Evolutionary conservation across 768 basidiomycete species (phyloP), one percentile per base, ranked within the genome.

Genomic region (Suillus hirtellus): DNA sequence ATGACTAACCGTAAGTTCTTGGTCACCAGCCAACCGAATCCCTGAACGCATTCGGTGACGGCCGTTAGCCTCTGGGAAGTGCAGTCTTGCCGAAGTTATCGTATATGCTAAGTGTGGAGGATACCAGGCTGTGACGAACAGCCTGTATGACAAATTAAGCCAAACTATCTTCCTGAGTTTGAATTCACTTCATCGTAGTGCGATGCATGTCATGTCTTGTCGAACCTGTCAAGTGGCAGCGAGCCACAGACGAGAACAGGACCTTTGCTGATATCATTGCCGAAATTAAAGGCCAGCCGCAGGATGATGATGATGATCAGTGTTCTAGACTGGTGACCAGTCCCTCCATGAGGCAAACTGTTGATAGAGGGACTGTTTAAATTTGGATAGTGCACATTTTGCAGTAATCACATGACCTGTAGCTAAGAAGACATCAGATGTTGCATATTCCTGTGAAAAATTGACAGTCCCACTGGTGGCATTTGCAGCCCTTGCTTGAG

Each of bases 81-180:
- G 34, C n/a, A 38, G 11, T 46, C 44, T 54, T 54, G 44, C 31
- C 31, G 59, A 46, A 37, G 10, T 60, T 47, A 2, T 7, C 17
- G 5, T 19, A 58, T 75, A 14, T 3, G 70, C 7, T 71, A 68
- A 66, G 27, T 19, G 50, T 69, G 72, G 61, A 63, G 71, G 15
- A 35, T 11, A 42, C 9, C 35, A 40, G 52, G 47, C 15, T 54
- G 49, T 21, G 42, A 17, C 19, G 15, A 50, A 50, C 50, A 50
- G 24, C 49, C 49, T 50, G 8, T 8, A 9, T 27, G 3, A 50
- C 10, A 31, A 35, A 21, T 54, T 6, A 9, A 10, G 17, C 11
- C 11, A 35, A 35, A n/a, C 6, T 14, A 5, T 37, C 14, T 54
- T 54, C 34, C 35, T 54, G 53, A 54, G n/a, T 21, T 54, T 55